Base-by-base conservation (phyloP, 169 alveolate genomes). In the Eimeria necatrix region DNA sequence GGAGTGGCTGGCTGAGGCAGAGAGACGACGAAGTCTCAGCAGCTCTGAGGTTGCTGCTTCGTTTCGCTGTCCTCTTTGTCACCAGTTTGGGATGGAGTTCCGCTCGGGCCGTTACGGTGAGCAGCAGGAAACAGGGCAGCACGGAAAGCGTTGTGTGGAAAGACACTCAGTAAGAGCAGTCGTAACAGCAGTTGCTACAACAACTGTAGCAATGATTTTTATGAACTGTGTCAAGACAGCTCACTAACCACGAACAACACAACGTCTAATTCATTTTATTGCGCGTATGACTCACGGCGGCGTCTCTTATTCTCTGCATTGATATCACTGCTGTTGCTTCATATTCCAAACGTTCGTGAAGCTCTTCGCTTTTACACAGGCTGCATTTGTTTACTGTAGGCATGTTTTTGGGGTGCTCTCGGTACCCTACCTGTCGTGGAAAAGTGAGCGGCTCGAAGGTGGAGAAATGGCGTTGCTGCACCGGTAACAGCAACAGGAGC, bases 391-490 rank as follows among this genome's bases (percentile, higher is more conserved):
- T 86, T 14, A 4, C 60, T 87, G 78, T 68, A 92, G 95, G 95
- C 60, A 53, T 86, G 71, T 92, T 92, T 51, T 78, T 92, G 73
- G 95, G 95, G 5, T 92, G 95, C 60, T 14, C 68, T 22, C 53
- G 59, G 20, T 92, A 70, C 92, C 95, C 95, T 14, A 60, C 52
- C 2, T 92, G 95, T 32, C 83, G 76, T 64, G 95, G 95, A 4
- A 92, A 92, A 49, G 46, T 85, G 49, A 70, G 89, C 73, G 95
- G 92, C 24, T 16, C 92, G 14, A 86, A 80, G 51, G 92, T 92
- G 46, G 92, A 92, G 86, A 71, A n/a, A 53, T 92, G 95, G 95
- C 95, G 95, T 10, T 56, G 73, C 49, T 85, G 95, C 61, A 18
- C 52, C 1, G 93, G 68, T 7, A 51, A 16, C 49, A 51, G 71